Evolutionary conservation across 371 early-diverging fungal genomes (phyloP).

Genomic region (Phascolomyces articulosus): DNA sequence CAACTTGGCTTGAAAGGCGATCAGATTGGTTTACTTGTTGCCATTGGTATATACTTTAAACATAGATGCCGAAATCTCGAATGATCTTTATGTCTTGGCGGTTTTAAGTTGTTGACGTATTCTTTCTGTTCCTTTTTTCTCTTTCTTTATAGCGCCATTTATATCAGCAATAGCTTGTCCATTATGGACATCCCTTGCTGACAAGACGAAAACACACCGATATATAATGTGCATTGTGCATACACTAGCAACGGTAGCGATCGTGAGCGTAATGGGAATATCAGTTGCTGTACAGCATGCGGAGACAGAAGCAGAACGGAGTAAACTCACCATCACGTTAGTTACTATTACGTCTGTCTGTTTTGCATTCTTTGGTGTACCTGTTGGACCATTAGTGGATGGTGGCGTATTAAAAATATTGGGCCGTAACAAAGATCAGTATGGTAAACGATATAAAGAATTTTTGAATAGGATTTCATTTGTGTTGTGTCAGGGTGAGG

Average conservation of each 20-base stretch:
- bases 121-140: not conserved
- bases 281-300: conserved; percentile 39
- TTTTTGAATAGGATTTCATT: too few species aligned
- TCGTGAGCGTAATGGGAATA: conserved; percentile 59
- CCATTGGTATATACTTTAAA: conserved; percentile 50
- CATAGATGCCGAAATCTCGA: not conserved
- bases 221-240: conserved; percentile 58
- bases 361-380: conserved; percentile 59
- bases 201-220: conserved; percentile 52
- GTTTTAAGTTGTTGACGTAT: not conserved
- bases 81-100: not conserved
- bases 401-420: conserved; percentile 55
- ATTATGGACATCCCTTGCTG: conserved; percentile 53
- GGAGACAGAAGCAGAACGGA: conserved; percentile 29
- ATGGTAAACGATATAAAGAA: conserved; percentile 27
- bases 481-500: too few species aligned
- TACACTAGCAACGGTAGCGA: conserved; percentile 50
- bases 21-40: conserved; percentile 54
- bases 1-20: conserved; percentile 51
- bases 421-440: conserved; percentile 53
- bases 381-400: conserved; percentile 53
- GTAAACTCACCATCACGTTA: conserved; percentile 34
- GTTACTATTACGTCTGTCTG: conserved; percentile 51
- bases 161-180: conserved; percentile 59
- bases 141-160: conserved; percentile 41